Evolutionary conservation across 352 stramenopile genomes (phyloP).

Genomic region (Phytophthora cryptogea): DNA sequence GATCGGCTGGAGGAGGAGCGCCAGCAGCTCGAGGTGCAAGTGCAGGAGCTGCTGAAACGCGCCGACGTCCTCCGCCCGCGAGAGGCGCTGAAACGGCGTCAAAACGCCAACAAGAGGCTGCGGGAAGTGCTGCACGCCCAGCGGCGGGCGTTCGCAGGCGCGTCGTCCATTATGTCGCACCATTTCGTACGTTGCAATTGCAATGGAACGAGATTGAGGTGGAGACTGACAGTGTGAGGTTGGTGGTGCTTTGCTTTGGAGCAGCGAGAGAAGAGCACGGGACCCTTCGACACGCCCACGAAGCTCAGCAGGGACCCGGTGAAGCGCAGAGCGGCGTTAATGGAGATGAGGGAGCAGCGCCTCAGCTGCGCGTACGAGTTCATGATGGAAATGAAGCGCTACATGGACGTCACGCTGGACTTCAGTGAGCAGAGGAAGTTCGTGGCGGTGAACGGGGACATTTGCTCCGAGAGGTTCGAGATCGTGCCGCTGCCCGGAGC

Average conservation of each 20-base stretch:
- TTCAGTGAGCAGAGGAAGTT: slow-evolving; percentile 49
- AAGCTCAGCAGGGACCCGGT: slow-evolving; percentile 22
- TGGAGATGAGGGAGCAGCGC: slow-evolving; percentile 38
- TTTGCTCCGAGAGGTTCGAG: slow-evolving; percentile 47
- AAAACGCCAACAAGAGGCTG: slow-evolving; percentile 25
- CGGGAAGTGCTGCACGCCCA: slow-evolving; percentile 33
- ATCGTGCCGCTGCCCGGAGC: slow-evolving; percentile 31
- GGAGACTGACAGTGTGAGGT: no score
- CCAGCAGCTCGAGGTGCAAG: slow-evolving; percentile 18
- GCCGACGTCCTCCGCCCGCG: slow-evolving; percentile 23
- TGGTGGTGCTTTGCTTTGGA: neutral
- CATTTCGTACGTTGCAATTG: slow-evolving; percentile 26
- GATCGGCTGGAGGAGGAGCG: slow-evolving; percentile 25
- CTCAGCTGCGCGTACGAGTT: slow-evolving; percentile 44
- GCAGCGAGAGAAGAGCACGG: slow-evolving; percentile 25
- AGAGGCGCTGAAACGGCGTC: slow-evolving; percentile 13
- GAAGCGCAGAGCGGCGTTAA: slow-evolving; percentile 12
- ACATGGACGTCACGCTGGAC: slow-evolving; percentile 38
- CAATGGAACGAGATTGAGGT: no score
- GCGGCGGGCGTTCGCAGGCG: slow-evolving; percentile 25
- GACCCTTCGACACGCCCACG: slow-evolving; percentile 32
- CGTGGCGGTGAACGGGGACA: slow-evolving; percentile 39
- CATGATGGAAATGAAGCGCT: slow-evolving; percentile 37
- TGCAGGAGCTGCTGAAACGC: slow-evolving; percentile 12
- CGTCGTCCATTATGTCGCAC: slow-evolving; percentile 27